Conservation (phyloP, 2,329 filamentous ascomycete species). For the Stagonosporopsis chrysanthemi region DNA sequence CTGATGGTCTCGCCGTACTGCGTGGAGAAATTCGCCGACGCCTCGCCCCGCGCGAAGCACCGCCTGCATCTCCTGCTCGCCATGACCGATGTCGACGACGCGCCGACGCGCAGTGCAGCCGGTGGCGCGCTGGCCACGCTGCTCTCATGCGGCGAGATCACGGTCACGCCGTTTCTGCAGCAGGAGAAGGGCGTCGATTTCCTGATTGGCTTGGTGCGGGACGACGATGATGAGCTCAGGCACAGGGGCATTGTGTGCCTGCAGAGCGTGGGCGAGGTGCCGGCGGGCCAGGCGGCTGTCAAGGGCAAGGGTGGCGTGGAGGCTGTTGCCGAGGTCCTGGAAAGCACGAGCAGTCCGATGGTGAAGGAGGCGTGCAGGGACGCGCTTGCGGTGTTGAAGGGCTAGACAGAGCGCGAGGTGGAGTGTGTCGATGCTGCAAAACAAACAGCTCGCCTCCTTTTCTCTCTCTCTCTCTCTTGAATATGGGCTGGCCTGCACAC, state of each 20-base stretch:
- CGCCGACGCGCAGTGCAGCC: slow-evolving; percentile 79
- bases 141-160: slow-evolving; percentile 74
- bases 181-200: slow-evolving; percentile 73
- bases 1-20: slow-evolving; percentile 75
- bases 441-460: no score
- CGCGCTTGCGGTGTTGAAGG: slow-evolving; percentile 72
- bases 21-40: slow-evolving; percentile 73
- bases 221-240: slow-evolving; percentile 71
- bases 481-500: no score
- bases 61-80: slow-evolving; percentile 85
- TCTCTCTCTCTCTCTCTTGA: no score
- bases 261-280: slow-evolving; percentile 73
- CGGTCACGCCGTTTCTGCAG: slow-evolving; percentile 74
- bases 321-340: slow-evolving; percentile 72
- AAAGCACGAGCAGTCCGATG: slow-evolving; percentile 71
- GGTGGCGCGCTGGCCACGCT: slow-evolving; percentile 88
- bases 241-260: slow-evolving; percentile 78
- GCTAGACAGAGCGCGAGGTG: not conserved
- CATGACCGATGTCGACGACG: slow-evolving; percentile 84
- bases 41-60: slow-evolving; percentile 69
- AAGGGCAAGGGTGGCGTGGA: slow-evolving; percentile 70
- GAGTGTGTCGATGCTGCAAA: not conserved
- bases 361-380: slow-evolving; percentile 76
- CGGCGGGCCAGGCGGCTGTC: slow-evolving; percentile 43
- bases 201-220: slow-evolving; percentile 80